Conservation (phyloP, 2,329 filamentous ascomycete species). For the Alternaria sp. region DNA sequence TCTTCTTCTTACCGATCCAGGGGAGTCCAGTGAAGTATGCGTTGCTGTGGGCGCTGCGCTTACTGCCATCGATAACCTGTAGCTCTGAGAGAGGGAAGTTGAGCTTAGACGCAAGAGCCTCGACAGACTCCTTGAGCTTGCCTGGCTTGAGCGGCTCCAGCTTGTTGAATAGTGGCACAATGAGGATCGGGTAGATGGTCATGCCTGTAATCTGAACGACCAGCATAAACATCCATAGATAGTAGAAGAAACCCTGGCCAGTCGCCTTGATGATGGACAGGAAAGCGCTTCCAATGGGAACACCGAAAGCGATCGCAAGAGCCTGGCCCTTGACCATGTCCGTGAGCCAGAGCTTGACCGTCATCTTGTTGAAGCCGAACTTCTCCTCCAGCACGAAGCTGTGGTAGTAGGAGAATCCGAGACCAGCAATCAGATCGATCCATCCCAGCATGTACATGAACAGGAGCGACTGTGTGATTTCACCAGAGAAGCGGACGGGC, state of each 20-base stretch:
- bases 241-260: slow-evolving; percentile 95
- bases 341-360: slow-evolving; percentile 82
- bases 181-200: slow-evolving; percentile 93
- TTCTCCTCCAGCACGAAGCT: slow-evolving; percentile 96
- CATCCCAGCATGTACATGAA: slow-evolving; percentile 90
- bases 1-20: slow-evolving; percentile 92
- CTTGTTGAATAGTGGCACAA: slow-evolving; percentile 98
- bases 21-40: slow-evolving; percentile 97
- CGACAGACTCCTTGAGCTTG: slow-evolving; percentile 85
- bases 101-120: slow-evolving; percentile 81
- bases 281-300: slow-evolving; percentile 91
- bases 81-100: slow-evolving; percentile 93
- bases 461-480: slow-evolving; percentile 91
- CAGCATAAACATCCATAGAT: slow-evolving; percentile 93
- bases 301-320: slow-evolving; percentile 79
- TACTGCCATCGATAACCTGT: slow-evolving; percentile 93
- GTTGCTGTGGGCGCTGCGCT: slow-evolving; percentile 87
- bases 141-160: slow-evolving; percentile 90
- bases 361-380: slow-evolving; percentile 99
- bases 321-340: slow-evolving; percentile 93
- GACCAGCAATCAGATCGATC: slow-evolving; percentile 78
- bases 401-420: slow-evolving; percentile 88
- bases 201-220: slow-evolving; percentile 93
- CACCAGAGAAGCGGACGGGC: slow-evolving; percentile 82
- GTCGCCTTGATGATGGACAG: slow-evolving; percentile 94